Evolutionary conservation across 306 rosid species (phyloP).

Genomic region (Vigna trinervia): DNA sequence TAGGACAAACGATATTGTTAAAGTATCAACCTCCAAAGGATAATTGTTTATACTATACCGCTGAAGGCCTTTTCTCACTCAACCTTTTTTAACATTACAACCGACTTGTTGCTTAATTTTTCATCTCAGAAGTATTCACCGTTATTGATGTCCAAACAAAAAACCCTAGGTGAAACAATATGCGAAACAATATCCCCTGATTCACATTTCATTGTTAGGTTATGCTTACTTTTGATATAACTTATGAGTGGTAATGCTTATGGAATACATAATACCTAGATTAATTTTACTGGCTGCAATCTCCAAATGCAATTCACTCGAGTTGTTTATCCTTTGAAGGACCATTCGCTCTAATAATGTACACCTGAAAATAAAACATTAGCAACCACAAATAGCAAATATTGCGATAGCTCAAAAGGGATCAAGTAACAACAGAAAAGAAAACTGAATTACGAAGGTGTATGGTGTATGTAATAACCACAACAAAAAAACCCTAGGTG

Average conservation of each 20-base stretch:
- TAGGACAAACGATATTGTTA: too few relatives aligned
- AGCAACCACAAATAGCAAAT: conserved; percentile 27
- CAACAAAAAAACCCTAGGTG: not conserved
- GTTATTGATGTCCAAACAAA: not conserved
- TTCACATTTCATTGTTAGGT: not conserved
- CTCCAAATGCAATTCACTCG: conserved; percentile 36
- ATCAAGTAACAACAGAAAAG: conserved; percentile 6
- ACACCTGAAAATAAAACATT: conserved; percentile 54
- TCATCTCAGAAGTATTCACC: not conserved
- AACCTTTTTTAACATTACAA: not conserved
- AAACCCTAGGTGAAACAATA: not conserved
- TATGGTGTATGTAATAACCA: not conserved
- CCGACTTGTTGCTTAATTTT: not conserved
- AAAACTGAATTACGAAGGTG: not conserved
- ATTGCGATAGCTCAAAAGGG: conserved; percentile 11
- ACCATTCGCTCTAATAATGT: conserved; percentile 63
- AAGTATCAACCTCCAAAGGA: not conserved
- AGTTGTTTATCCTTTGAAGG: conserved; percentile 39
- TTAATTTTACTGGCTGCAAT: conserved; percentile 37
- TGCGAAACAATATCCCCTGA: not conserved
- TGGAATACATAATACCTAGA: conserved; percentile 42
- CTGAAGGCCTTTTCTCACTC: not conserved
- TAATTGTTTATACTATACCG: not conserved
- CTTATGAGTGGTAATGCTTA: not conserved
- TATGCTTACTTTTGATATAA: not conserved